Base-by-base conservation (phyloP, 2,329 filamentous ascomycete genomes). In the Stagonosporopsis chrysanthemi region DNA sequence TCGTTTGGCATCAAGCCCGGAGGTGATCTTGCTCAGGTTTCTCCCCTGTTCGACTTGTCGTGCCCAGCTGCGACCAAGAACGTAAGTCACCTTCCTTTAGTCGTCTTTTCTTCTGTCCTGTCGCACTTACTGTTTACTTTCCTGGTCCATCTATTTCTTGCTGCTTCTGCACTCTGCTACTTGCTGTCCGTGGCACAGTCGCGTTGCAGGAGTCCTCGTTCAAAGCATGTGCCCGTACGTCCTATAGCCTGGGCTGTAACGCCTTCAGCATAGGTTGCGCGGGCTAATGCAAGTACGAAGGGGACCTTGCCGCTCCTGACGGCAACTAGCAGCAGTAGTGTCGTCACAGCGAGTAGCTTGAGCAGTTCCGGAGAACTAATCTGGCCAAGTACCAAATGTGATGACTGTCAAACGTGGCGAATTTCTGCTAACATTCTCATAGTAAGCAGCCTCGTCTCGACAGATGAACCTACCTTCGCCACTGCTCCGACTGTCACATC, bases 1-100 rank as follows among this genome's bases (percentile, higher is more conserved):
- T 87, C 84, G 72, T 94, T 93, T 68, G 90, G 90, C 53, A 79
- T 94, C 64, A 79, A 90, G 52, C 85, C 86, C 2, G 67, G 63
- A n/a, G 73, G 72, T 35, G 70, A 74, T 49, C 65, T 73, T 9
- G 60, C 64, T 60, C 47, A 62, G 43, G 69, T 74, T 1, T 60
- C 62, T 19, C 73, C 75, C 2, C 31, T 75, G 48, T 78, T 72
- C 40, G 72, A 76, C 56, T 52, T 78, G 40, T 69, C 73, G 8
- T 78, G 75, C 64, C 72, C 73, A 44, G 64, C 64, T 12, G 55
- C 59, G 48, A 41, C 58, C 17, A 71, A 69, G 41, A 55, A 62
- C 52, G 69, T 73, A 71, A 74, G 71, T 60, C 61, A 60, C 31
- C 43, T 67, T 23, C 50, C 62, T 50, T 56, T 57, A 9, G 50